Base-by-base conservation (phyloP, 2,329 filamentous ascomycete genomes). In the Stachybotrys elegans region DNA sequence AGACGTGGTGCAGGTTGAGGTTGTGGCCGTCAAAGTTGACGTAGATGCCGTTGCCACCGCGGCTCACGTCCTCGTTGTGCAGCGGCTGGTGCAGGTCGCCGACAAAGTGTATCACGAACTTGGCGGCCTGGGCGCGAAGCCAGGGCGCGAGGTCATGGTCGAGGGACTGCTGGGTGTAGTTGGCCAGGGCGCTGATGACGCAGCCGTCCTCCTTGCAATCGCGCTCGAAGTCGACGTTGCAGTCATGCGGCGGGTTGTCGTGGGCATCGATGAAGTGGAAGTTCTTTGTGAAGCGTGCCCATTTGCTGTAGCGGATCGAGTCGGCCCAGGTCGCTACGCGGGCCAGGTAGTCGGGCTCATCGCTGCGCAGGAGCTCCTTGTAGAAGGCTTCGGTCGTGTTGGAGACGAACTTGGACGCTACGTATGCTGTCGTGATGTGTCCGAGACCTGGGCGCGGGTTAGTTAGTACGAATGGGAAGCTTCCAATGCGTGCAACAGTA, bases 191-290 rank as follows among this genome's bases (percentile, higher is more conserved):
- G 46, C 66, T 76, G 44, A 86, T 72, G 37, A 85, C 69, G 63
- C 82, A 86, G n/a, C 80, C 81, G 11, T 63, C 67, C 9, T 62
- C 67, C 50, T 81, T 77, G 67, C 81, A 86, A 64, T 85, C 82
- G 43, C 82, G 75, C 20, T 69, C 65, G 46, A 74, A 73, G 53
- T 78, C 71, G 50, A 85, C 73, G 47, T 70, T 70, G 65, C 82
- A 85, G 37, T 62, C 67, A 14, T 56, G 55, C 1, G 81, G 81
- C 44, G 82, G 82, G 52, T 65, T 61, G 62, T 86, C 82, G 54
- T 83, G 73, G 47, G 81, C 81, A 59, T 85, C 82, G 63, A 86
- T 85, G 66, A 80, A 86, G 69, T 86, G 82, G 61, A 83, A 83
- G 25, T 73, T 73, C 50, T 71, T 76, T 8, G 76, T 79, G 61